Evolutionary conservation across 257 asterid species (phyloP), one percentile per base, ranked within the genome.

Genomic region (Solanum ahanhuiri): DNA sequence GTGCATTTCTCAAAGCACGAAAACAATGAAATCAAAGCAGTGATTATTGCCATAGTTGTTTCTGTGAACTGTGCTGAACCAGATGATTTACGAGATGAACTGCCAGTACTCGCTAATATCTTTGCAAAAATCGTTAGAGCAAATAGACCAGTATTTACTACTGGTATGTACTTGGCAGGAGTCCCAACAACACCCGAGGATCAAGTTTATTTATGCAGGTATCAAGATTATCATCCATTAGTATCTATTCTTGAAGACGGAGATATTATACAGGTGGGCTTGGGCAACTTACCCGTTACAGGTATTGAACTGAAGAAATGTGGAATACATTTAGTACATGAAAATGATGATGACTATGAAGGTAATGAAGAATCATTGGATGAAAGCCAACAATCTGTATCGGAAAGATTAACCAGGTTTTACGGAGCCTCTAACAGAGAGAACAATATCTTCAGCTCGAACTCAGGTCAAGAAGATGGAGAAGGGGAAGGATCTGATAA

Each of bases 261-360:
- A 20, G 92, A 90, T 81, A 79, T 33, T 39, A 76, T 90, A 58
- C 75, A 86, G 86, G 84, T 88, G 5, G 71, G 51, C 12, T 76
- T 83, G 81, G 39, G 85, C 51, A 71, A 57, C 73, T 83, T 58
- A 33, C 88, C 86, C 17, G 9, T 79, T 81, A 41, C 64, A 23
- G 89, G 90, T 69, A 82, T 90, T 71, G 83, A 86, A 82, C 83
- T 90, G 67, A 88, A 86, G 83, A 85, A 84, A 45, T 57, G 83
- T 37, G 92, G 92, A 33, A 81, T 88, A 34, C 72, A 81, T 82
- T 85, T 90, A 30, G 84, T 90, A 48, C 88, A 83, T 17, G 90
- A 90, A 86, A 34, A 82, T 84, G 92, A 90, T 11, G 92, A 90
- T 51, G 67, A 90, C 48, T 88, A 70, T 81, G 92, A 88, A 35